Conservation (phyloP, 352 stramenopile species). For the Globisporangium okanoganense region DNA sequence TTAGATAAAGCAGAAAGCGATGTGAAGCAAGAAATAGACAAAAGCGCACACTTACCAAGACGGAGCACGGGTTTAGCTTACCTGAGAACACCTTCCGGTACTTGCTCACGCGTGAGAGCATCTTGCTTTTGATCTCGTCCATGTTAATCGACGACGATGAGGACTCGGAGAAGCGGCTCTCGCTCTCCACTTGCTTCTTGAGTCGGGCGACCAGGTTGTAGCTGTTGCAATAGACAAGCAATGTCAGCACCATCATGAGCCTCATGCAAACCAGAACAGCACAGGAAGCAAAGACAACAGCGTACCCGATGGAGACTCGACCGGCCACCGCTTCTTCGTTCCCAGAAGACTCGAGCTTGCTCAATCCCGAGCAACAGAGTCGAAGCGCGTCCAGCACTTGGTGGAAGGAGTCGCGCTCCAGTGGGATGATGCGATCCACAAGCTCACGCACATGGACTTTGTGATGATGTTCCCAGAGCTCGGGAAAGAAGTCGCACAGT, state of each 20-base stretch:
- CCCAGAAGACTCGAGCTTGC: constrained; percentile 21
- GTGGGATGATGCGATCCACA: constrained; percentile 28
- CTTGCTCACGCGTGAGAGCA: constrained; percentile 33
- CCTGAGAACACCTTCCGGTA: constrained; percentile 39
- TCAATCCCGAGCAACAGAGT: constrained; percentile 20
- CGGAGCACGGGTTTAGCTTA: constrained; percentile 28
- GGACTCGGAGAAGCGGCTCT: background rate
- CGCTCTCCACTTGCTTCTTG: constrained; percentile 42
- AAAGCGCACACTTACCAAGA: constrained; percentile 28
- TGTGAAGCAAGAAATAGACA: background rate
- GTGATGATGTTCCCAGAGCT: constrained; percentile 16
- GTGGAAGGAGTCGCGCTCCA: constrained; percentile 56
- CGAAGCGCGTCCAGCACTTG: constrained; percentile 49
- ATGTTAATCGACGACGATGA: constrained; percentile 11
- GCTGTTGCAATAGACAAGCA: constrained; percentile 11
- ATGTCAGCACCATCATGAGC: background rate
- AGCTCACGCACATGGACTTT: constrained; percentile 13
- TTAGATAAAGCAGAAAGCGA: background rate
- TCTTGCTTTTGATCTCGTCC: constrained; percentile 37
- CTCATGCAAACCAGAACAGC: background rate
- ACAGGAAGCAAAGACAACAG: background rate
- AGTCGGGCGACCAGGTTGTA: constrained; percentile 33
- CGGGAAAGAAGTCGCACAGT: constrained; percentile 40
- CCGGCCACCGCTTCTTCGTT: constrained; percentile 10
- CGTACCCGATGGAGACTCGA: constrained; percentile 34